Evolutionary conservation across 2,329 filamentous ascomycete genomes (phyloP), one percentile per base, ranked within the genome.

Genomic region (Gaeumannomyces sp.): DNA sequence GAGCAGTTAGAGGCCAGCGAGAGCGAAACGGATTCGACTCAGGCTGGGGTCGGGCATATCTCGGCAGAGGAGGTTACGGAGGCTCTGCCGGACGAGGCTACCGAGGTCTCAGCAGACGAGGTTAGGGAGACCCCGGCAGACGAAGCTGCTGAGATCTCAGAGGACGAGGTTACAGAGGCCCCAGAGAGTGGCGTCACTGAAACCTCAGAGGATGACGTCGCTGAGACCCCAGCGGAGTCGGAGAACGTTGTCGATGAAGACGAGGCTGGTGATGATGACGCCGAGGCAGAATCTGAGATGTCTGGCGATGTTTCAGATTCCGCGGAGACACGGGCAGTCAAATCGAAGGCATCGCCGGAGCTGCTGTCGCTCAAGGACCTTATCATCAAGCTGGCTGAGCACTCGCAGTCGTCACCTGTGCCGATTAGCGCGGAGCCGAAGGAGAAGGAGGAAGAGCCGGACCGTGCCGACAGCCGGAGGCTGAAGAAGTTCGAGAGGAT

Each of bases 401-500:
- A 76, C 59, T 76, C 83, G 16, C 79, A 83, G 31, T 74, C 77
- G 29, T 56, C 65, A 11, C 60, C 45, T 19, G 45, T 25, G n/a
- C 19, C n/a, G 22, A 22, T 53, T 11, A 50, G 29, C 31, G 19
- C 53, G 53, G 61, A 63, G 27, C 22, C 29, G 11, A 11, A 58
- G 31, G 31, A 59, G 22, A 11, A 31, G 33, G 45, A 59, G 19
- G 31, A 64, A 11, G 13, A n/a, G 14, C n/a, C 29, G 31, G 38
- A n/a, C 10, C 53, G 29, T 6, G 31, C 29, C 14, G 53, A 59
- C 22, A 64, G 31, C 56, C 19, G 29, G 11, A n/a, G 80, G 66
- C 73, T 85, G 27, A 76, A 77, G 65, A 77, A 77, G 13, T 84
- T 86, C 67, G 81, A 84, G 69, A 76, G 75, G 60, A 80, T 85